Percentiles rank a stretch among this genome's conserved stretches.
These are phyloP conservation scores for Erodium moschatum DNA, from an alignment of 441 rosid genomes.

Conservation along the genomic window DNA sequence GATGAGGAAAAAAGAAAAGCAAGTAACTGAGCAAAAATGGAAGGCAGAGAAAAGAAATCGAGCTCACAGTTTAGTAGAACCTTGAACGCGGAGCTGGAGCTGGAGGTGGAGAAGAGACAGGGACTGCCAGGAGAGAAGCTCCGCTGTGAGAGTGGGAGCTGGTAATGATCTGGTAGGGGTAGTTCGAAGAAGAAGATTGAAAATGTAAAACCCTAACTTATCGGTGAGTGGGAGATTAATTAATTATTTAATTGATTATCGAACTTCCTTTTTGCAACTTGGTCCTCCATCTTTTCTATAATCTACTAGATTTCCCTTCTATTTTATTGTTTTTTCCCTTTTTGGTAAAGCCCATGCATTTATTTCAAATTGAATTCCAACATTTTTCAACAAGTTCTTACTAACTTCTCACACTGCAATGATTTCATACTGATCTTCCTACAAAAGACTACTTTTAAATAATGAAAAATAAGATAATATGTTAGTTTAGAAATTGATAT, in stretches of 20 bases:
- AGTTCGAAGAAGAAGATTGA: constrained; percentile 2
- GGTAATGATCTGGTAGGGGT: not conserved
- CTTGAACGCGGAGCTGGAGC: no score
- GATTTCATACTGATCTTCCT: no score
- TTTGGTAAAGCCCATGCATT: not conserved
- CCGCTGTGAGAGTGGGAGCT: not conserved
- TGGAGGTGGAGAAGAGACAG: not conserved
- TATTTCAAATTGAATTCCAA: not conserved
- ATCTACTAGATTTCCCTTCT: not conserved
- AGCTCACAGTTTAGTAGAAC: not conserved
- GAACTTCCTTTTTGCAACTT: not conserved
- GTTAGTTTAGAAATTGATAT: no score
- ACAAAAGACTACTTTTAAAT: no score
- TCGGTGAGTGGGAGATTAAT: constrained; percentile 9
- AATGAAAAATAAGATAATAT: no score
- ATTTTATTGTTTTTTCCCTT: not conserved
- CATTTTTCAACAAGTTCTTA: no score
- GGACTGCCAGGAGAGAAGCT: not conserved
- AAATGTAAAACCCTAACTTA: constrained; percentile 7
- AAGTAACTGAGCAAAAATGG: not conserved
- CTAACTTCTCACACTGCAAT: no score
- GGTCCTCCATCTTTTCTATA: not conserved
- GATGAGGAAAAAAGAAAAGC: not conserved
- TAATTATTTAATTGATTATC: not conserved
- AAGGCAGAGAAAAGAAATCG: not conserved